These are phyloP conservation scores for Citrus cavaleriei DNA, from an alignment of 345 rosid species.

Conservation along the genomic window DNA sequence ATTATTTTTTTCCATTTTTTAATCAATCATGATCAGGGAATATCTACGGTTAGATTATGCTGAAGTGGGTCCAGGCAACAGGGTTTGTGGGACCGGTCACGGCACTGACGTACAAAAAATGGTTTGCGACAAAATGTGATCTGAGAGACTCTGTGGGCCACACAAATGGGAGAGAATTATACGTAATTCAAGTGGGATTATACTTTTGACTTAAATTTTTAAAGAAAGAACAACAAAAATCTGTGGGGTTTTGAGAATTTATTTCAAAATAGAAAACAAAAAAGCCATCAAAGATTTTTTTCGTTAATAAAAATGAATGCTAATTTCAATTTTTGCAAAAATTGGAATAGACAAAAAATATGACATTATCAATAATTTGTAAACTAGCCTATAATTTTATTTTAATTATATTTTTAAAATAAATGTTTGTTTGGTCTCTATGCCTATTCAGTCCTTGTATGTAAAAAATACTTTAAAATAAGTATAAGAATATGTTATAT, in stretches of 20 bases:
- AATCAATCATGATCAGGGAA: neutral
- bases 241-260: neutral
- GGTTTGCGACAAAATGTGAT: constrained; percentile 9
- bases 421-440: too few species aligned
- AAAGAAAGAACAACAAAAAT: neutral
- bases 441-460: too few species aligned
- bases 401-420: too few species aligned
- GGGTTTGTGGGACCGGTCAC: constrained; percentile 11
- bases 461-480: too few species aligned
- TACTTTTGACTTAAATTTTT: neutral
- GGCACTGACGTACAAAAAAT: constrained; percentile 15
- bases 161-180: neutral
- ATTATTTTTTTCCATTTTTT: too few species aligned
- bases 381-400: too few species aligned
- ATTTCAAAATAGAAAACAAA: neutral
- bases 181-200: neutral
- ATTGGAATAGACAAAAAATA: too few species aligned
- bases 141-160: constrained; percentile 6
- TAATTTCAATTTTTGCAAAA: too few species aligned
- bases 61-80: neutral
- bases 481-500: too few species aligned
- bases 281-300: too few species aligned
- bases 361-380: too few species aligned
- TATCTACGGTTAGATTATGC: constrained; percentile 6
- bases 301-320: too few species aligned